Evolutionary conservation across 1,139 yeast species (phyloP).

Genomic region (Yamadazyma dushanensis): DNA sequence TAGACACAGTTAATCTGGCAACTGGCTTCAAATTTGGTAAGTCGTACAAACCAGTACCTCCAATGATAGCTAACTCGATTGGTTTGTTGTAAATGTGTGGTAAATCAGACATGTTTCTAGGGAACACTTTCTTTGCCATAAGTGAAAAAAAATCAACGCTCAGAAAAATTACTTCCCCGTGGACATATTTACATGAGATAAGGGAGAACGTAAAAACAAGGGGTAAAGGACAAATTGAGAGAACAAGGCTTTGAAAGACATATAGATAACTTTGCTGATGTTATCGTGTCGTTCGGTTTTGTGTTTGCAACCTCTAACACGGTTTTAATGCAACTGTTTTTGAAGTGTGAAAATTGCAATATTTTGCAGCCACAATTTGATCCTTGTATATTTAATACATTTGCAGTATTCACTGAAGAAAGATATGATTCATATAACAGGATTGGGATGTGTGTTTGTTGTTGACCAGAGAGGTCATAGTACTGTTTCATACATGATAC

Average conservation of each 20-base stretch:
- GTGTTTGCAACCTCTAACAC: too few relatives aligned
- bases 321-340: too few relatives aligned
- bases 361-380: not conserved
- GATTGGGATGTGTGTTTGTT: too few relatives aligned
- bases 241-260: not conserved
- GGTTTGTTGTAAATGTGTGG: slow-evolving; percentile 42
- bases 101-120: slow-evolving; percentile 14
- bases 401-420: too few relatives aligned
- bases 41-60: slow-evolving; percentile 97
- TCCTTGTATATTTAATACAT: too few relatives aligned
- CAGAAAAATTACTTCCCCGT: not conserved
- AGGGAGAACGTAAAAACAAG: too few relatives aligned
- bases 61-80: slow-evolving; percentile 84
- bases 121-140: slow-evolving; percentile 14
- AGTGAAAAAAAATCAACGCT: not conserved
- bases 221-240: too few relatives aligned
- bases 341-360: not conserved
- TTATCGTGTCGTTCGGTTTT: too few relatives aligned
- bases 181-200: too few relatives aligned
- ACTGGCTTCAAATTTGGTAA: slow-evolving; percentile 81
- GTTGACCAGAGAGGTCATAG: too few relatives aligned
- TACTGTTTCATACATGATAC: too few relatives aligned
- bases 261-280: not conserved
- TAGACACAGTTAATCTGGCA: slow-evolving; percentile 73
- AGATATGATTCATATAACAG: too few relatives aligned